A percentile compares a stretch with the other conserved stretches of the same genome.
These are phyloP conservation scores for Parastagonospora avenae DNA, from an alignment of 2,329 filamentous ascomycete species.

Conservation along the genomic window DNA sequence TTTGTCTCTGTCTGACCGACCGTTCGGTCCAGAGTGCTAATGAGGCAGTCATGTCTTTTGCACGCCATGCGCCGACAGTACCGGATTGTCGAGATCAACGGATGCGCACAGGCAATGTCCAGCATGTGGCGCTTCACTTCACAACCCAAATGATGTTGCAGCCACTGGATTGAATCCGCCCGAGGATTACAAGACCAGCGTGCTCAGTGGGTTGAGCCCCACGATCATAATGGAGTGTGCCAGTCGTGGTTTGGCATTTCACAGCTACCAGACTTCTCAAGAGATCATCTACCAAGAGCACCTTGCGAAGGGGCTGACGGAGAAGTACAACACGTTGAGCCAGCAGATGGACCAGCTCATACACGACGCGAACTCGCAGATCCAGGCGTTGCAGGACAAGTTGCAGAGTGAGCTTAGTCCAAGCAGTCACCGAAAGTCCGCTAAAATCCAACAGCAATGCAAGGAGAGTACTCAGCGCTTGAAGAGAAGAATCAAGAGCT, in stretches of 20 bases:
- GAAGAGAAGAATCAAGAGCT: slow-evolving; percentile 76
- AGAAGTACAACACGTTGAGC: slow-evolving; percentile 71
- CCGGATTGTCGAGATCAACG: slow-evolving; percentile 64
- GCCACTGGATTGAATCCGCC: slow-evolving; percentile 74
- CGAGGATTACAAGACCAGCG: slow-evolving; percentile 88
- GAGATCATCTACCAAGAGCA: slow-evolving; percentile 85
- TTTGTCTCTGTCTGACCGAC: slow-evolving; percentile 43
- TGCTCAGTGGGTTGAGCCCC: slow-evolving; percentile 82
- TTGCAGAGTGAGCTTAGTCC: slow-evolving; percentile 59
- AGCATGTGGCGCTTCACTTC: slow-evolving; percentile 72
- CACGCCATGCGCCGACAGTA: slow-evolving; percentile 68
- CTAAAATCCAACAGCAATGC: slow-evolving; percentile 54
- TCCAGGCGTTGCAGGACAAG: slow-evolving; percentile 68
- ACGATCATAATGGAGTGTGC: slow-evolving; percentile 86
- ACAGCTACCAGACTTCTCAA: slow-evolving; percentile 83
- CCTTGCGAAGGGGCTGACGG: slow-evolving; percentile 70
- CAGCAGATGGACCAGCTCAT: slow-evolving; percentile 73
- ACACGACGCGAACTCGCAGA: slow-evolving; percentile 75
- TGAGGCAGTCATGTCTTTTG: slow-evolving; percentile 78
- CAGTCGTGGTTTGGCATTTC: slow-evolving; percentile 78
- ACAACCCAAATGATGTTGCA: slow-evolving; percentile 75
- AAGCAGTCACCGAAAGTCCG: background rate
- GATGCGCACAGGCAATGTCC: slow-evolving; percentile 69
- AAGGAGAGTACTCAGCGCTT: slow-evolving; percentile 66
- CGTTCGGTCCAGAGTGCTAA: slow-evolving; percentile 45